Base-by-base conservation (phyloP, 2,329 filamentous ascomycete species). In the Cladosporium sp. region DNA sequence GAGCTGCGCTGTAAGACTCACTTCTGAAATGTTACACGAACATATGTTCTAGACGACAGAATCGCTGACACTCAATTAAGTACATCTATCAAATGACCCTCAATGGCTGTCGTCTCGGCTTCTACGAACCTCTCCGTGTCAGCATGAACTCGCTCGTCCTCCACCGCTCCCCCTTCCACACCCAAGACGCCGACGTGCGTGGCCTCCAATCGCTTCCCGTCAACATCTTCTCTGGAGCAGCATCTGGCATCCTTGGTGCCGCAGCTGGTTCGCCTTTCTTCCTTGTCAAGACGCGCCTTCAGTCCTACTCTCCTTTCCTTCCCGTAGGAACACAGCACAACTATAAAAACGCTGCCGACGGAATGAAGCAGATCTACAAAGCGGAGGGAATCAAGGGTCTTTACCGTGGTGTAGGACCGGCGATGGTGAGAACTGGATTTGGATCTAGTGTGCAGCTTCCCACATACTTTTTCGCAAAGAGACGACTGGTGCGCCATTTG, bases 391-490 rank as follows among this genome's bases (percentile, higher is more conserved):
- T 92, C 29, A 75, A 74, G 49, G 93, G 93, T 1, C 72, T 97
- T 19, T 98, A 97, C 72, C 80, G 93, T 51, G 93, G 93, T 51
- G 88, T 97, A 1, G 85, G 83, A 3, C 92, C 93, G 3, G 91
- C 93, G 18, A 96, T 96, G 88, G 88, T 98, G 55, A 79, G 93
- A 52, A 98, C 93, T 1, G 92, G 92, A 19, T 96, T 95, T 61
- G 93, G 93, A 43, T 95, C 88, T 70, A 93, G 89, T 5, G 93
- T 97, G 9, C 93, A 98, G 72, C 77, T 98, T 53, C 93, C 93
- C 2, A 98, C 93, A 30, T 98, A 98, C 70, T 98, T 97, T 72
- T 93, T 97, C 62, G 93, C 92, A 11, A 98, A 98, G 77, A 78
- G 93, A 54, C 77, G 87, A 60, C 73, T 98, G 59, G 79, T 88